phyloP scores from a whole-genome alignment of 352 stramenopile genomes.

The Pythium brachiatum region DNA sequence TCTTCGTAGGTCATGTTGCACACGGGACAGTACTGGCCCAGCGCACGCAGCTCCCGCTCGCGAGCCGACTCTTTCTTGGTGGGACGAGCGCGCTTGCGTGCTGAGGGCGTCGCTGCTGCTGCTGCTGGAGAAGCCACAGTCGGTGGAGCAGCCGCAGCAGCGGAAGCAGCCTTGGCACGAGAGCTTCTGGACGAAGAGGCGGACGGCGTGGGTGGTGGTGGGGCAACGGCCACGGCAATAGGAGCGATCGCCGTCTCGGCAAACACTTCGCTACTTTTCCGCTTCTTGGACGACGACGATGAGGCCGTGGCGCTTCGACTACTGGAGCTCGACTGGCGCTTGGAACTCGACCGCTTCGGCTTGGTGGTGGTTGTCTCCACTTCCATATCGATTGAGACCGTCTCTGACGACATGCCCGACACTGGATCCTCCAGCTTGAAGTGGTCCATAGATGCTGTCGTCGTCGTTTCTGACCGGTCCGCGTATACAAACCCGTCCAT shows the following conservation, averaged over 20 bases:
- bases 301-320: neutral
- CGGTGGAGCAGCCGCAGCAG: constrained; percentile 21
- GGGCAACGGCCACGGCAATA: neutral
- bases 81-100: constrained; percentile 44
- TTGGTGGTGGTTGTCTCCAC: constrained; percentile 14
- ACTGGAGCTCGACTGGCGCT: constrained; percentile 8
- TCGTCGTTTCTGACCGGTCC: constrained; percentile 8
- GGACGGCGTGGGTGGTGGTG: constrained; percentile 2
- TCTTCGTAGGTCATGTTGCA: constrained; percentile 86
- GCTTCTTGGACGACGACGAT: constrained; percentile 25
- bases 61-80: constrained; percentile 68
- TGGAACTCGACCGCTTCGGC: neutral
- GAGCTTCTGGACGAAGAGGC: constrained; percentile 7
- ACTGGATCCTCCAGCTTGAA: neutral
- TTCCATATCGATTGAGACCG: neutral
- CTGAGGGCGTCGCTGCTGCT: constrained; percentile 18
- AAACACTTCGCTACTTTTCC: constrained; percentile 25
- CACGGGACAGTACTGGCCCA: constrained; percentile 85
- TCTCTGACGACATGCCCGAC: neutral
- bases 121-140: constrained; percentile 7
- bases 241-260: constrained; percentile 4
- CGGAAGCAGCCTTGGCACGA: neutral
- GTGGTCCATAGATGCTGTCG: neutral
- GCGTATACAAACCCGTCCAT: constrained; percentile 35
- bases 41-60: constrained; percentile 70